phyloP scores from a whole-genome alignment of 495 filamentous ascomycete genomes.

The Hyaloscypha finlandica region DNA sequence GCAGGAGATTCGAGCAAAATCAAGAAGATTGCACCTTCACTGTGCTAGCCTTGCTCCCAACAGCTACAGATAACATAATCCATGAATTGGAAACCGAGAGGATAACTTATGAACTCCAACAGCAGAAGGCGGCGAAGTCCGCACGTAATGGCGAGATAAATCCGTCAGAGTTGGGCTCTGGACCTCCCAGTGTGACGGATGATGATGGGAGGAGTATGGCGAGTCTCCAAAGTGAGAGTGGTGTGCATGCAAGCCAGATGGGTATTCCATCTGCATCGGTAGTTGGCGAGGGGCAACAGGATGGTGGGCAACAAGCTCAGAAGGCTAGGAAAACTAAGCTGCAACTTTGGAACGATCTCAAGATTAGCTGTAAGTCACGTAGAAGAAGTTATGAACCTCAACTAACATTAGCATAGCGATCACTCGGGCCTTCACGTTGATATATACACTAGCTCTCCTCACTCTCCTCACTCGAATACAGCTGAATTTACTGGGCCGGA shows the following conservation, averaged over 20 bases:
- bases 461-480: slow-evolving; percentile 93
- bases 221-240: slow-evolving; percentile 77
- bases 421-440: slow-evolving; percentile 83
- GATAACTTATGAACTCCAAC: slow-evolving; percentile 86
- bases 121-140: slow-evolving; percentile 81
- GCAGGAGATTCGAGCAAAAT: slow-evolving; percentile 95
- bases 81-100: slow-evolving; percentile 86
- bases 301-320: slow-evolving; percentile 38
- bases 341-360: slow-evolving; percentile 97
- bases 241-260: slow-evolving; percentile 76
- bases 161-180: slow-evolving; percentile 64
- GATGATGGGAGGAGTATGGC: slow-evolving; percentile 78
- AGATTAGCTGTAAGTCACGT: slow-evolving; percentile 80
- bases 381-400: neutral
- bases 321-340: slow-evolving; percentile 78
- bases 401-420: slow-evolving; percentile 60
- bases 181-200: slow-evolving; percentile 75
- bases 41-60: slow-evolving; percentile 92
- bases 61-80: slow-evolving; percentile 84
- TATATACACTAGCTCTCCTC: slow-evolving; percentile 88
- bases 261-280: slow-evolving; percentile 49
- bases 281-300: slow-evolving; percentile 40
- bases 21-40: slow-evolving; percentile 98
- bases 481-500: slow-evolving; percentile 92
- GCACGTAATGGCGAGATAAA: slow-evolving; percentile 58